Evolutionary conservation across 768 basidiomycete genomes (phyloP), one percentile per base, ranked within the genome.

Genomic region (Amanita inopinata): DNA sequence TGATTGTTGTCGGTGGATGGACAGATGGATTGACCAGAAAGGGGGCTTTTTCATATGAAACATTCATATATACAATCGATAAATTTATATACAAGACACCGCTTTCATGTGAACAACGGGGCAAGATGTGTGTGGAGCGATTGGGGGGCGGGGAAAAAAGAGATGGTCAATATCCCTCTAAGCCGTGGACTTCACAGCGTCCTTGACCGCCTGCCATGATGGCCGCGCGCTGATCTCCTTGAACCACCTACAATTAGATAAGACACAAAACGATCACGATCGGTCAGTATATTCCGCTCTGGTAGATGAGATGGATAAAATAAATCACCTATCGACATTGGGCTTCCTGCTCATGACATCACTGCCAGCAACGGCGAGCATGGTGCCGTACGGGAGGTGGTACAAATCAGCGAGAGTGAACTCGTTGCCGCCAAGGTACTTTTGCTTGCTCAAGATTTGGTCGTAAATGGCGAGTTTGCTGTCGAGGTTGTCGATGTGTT

Each of bases 391-490:
- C 0, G 77, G 68, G 23, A 80, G 53, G 53, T 79, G 77, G 56
- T 69, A 70, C 8, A 81, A 61, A 52, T 81, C 80, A 3, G 72
- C 76, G 1, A 80, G 60, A 5, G 74, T 77, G 40, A 81, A 14
- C 12, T 57, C 75, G 51, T 80, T 62, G 0, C 78, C 78, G 11
- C 69, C 74, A 25, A 80, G 52, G 54, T 75, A 80, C 49, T 66
- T 69, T 46, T 73, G 69, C 55, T 74, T 78, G 18, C 64, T 55
- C 20, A 83, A 62, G 42, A 82, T 74, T 9, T 49, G 43, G 20
- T 82, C 78, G 55, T 80, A 82, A 1, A 56, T 74, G 22, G 70
- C 65, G 15, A 81, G 62, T 47, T 65, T 72, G 0, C 46, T 57
- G 25, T 64, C 58, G 12, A 76, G 57, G 2, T 50, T 51, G 3